Conservation (phyloP, 345 rosid species). For the Mallotus nudiflorus region DNA sequence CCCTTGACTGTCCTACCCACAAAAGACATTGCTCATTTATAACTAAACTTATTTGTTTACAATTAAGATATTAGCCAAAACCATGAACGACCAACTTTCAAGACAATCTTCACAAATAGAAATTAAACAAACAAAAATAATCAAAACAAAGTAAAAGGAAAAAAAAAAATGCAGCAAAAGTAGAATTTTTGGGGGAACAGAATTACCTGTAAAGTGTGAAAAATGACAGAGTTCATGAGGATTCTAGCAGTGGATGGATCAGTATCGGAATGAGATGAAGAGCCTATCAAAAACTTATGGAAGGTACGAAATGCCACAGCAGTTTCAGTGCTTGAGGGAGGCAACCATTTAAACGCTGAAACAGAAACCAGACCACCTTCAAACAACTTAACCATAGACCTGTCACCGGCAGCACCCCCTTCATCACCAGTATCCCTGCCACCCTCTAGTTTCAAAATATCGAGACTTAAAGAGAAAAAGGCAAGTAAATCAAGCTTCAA, state of each 20-base stretch:
- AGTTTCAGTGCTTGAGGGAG: constrained; percentile 95
- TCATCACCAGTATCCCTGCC: constrained; percentile 25
- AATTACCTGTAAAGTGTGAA: constrained; percentile 68
- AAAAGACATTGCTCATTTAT: neutral
- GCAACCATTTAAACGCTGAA: constrained; percentile 89
- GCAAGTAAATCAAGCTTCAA: constrained; percentile 87
- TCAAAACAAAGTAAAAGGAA: constrained; percentile 13
- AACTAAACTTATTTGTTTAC: no score
- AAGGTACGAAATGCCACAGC: constrained; percentile 79
- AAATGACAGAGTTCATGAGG: constrained; percentile 59
- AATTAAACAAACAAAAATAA: neutral
- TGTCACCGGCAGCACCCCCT: constrained; percentile 35
- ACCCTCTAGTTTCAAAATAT: constrained; percentile 32
- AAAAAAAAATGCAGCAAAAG: neutral
- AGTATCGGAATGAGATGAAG: constrained; percentile 61
- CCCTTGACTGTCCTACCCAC: neutral
- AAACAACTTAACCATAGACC: constrained; percentile 48
- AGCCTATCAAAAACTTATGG: constrained; percentile 79
- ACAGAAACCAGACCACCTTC: constrained; percentile 71
- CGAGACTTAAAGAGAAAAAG: constrained; percentile 53
- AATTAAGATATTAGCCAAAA: neutral
- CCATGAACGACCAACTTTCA: neutral
- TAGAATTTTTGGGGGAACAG: neutral
- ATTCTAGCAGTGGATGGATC: constrained; percentile 55
- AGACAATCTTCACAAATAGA: neutral